Evolutionary conservation across 2,329 filamentous ascomycete species (phyloP).

Genomic region (Xylariomycetidae sp.): DNA sequence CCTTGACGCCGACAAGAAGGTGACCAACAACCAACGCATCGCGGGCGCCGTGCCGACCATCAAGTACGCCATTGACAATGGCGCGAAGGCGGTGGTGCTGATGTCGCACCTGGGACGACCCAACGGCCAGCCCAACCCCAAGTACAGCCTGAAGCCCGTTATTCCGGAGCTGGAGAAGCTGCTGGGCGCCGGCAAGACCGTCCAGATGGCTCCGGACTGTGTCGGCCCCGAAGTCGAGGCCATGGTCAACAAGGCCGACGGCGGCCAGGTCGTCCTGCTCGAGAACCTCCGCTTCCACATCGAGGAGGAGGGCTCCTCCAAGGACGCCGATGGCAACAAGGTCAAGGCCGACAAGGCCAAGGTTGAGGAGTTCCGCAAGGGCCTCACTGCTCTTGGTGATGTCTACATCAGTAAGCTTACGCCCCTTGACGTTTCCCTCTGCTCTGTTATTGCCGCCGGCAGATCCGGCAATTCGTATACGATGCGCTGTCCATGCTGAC

Average conservation of each 20-base stretch:
- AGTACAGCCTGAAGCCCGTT: constrained; percentile 93
- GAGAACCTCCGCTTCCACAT: constrained; percentile 98
- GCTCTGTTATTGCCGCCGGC: constrained; percentile 9
- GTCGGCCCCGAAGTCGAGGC: constrained; percentile 88
- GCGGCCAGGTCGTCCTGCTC: constrained; percentile 80
- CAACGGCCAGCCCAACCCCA: constrained; percentile 80
- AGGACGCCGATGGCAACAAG: constrained; percentile 94
- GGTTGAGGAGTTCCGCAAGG: constrained; percentile 91
- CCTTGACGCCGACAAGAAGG: constrained; percentile 83
- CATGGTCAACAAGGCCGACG: constrained; percentile 73
- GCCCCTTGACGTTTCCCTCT: too few species aligned
- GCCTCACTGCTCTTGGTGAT: constrained; percentile 88
- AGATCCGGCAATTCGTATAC: too few species aligned
- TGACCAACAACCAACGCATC: constrained; percentile 98
- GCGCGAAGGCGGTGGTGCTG: constrained; percentile 86
- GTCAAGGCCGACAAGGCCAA: constrained; percentile 92
- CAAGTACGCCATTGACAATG: constrained; percentile 85
- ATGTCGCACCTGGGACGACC: constrained; percentile 99
- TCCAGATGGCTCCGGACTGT: constrained; percentile 84
- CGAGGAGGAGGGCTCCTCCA: constrained; percentile 95
- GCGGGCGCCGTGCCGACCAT: constrained; percentile 92
- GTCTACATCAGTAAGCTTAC: constrained; percentile 80
- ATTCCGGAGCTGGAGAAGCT: constrained; percentile 88
- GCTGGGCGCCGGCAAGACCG: constrained; percentile 71
- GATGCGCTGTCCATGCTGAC: too few species aligned